Conservation (phyloP, 352 stramenopile species). For the Phytophthora boehmeriae region DNA sequence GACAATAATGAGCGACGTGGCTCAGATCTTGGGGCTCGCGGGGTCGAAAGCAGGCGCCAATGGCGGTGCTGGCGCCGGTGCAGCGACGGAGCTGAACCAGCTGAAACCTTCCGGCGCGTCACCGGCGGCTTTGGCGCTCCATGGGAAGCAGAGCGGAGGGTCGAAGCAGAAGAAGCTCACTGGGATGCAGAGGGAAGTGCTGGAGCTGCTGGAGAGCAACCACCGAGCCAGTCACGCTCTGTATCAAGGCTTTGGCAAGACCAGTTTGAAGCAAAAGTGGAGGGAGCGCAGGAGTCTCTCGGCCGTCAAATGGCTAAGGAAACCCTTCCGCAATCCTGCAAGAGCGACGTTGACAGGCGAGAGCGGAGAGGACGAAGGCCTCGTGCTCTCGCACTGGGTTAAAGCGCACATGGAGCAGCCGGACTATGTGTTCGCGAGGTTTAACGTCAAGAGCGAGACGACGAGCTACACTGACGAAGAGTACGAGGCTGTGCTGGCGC, state of each 20-base stretch:
- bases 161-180: constrained; percentile 61
- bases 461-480: constrained; percentile 60
- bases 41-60: constrained; percentile 24
- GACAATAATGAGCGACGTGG: constrained; percentile 64
- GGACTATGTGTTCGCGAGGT: constrained; percentile 74
- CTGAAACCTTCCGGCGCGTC: constrained; percentile 51
- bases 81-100: constrained; percentile 48
- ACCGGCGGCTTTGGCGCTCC: constrained; percentile 11
- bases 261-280: constrained; percentile 73
- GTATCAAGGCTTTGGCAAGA: constrained; percentile 63
- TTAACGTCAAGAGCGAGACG: constrained; percentile 64
- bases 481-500: constrained; percentile 46
- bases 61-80: constrained; percentile 9
- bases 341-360: constrained; percentile 49
- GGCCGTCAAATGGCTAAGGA: constrained; percentile 68
- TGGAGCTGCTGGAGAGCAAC: constrained; percentile 69
- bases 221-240: constrained; percentile 65
- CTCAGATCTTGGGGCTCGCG: constrained; percentile 69
- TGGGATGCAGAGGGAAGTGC: constrained; percentile 68
- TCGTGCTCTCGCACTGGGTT: constrained; percentile 67
- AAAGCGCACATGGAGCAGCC: constrained; percentile 59
- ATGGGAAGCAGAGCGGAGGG: constrained; percentile 24
- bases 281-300: constrained; percentile 48
- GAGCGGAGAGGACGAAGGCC: constrained; percentile 30
- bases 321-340: constrained; percentile 66